Evolutionary conservation across 2,329 filamentous ascomycete species (phyloP), one percentile per base, ranked within the genome.

Genomic region (Colletotrichum aenigma): DNA sequence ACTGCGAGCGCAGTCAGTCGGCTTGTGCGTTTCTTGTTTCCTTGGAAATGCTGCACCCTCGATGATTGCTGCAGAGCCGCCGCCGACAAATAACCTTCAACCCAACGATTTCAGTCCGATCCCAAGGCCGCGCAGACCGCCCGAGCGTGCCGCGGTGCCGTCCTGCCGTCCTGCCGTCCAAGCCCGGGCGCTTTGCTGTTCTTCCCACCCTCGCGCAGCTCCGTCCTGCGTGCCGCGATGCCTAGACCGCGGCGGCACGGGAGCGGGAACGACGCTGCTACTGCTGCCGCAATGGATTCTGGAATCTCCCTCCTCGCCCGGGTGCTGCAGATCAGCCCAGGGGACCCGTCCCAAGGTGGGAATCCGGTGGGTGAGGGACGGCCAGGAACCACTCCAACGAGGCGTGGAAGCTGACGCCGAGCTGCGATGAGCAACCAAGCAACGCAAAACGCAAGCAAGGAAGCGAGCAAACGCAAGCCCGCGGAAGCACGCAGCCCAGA

Each of bases 131-230:
- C 72, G 56, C 52, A 34, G 65, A 32, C 62, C 68, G 55, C 69
- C 69, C 55, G 62, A 72, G 68, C 72, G 61, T 75, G 72, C 71
- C 71, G 71, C 61, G 18, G 61, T 74, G 67, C 72, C 72, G 61
- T 61, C 68, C 61, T 74, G 67, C 72, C 72, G 61, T 61, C 68
- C 61, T 74, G 67, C 72, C 68, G 61, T 61, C 68, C 61, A 75
- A 75, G 72, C 72, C 72, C 69, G 38, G 38, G 70, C 61, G 12
- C 24, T 64, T 28, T 43, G 61, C 61, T 64, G n/a, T 28, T 21
- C 13, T 9, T 38, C 9, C 61, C 32, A 21, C 13, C 32, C 16
- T 38, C 24, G 16, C 48, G 12, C 36, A 38, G 32, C 21, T 38
- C n/a, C 61, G 32, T 9, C 32, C 3, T 21, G 28, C 30, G 56